Evolutionary conservation across 1,284 basidiomycete species (phyloP), one percentile per base, ranked within the genome.

Genomic region (Malassezia sp.): DNA sequence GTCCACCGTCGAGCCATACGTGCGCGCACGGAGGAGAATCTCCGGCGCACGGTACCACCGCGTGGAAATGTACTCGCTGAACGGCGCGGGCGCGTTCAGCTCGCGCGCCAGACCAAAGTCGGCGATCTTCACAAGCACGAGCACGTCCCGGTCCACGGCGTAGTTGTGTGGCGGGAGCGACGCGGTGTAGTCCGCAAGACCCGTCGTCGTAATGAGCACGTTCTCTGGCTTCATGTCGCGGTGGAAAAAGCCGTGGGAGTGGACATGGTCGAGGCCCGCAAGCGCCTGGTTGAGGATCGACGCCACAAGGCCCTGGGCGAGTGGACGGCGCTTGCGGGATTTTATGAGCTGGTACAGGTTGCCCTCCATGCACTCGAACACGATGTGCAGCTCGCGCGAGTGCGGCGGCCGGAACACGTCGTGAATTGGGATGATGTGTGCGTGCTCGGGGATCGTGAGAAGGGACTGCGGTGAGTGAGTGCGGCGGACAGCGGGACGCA

Each of bases 201-300:
- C 93, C 9, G 88, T 95, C 2, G 93, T 99, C n/a, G 93, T 99
- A 62, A 99, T 91, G 45, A 99, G 80, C n/a, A 99, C 80, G 64
- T 99, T 99, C 71, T 99, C 93, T 22, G 93, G 93, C 73, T 99
- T 99, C 87, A 97, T 91, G 72, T 99, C 93, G 44, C 93, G 85
- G 71, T 99, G 93, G 71, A 99, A 97, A 73, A 93, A 99, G 47
- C 91, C 91, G 38, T 83, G 76, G 14, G 76, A 70, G 72, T 99
- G 93, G 54, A 97, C 88, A 71, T 97, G 93, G 64, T 88, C 77
- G 28, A 99, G 78, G 26, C 93, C 93, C 10, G 79, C 75, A 29
- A 89, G 80, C 61, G 90, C 86, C 73, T 99, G 93, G 48, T 80
- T 80, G 71, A 95, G 93, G 64, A 96, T 90, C 59, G 85, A 89